Evolutionary conservation across 163 green algal species (phyloP), one percentile per base, ranked within the genome.

Genomic region (Coccomyxa subellipsoidea): DNA sequence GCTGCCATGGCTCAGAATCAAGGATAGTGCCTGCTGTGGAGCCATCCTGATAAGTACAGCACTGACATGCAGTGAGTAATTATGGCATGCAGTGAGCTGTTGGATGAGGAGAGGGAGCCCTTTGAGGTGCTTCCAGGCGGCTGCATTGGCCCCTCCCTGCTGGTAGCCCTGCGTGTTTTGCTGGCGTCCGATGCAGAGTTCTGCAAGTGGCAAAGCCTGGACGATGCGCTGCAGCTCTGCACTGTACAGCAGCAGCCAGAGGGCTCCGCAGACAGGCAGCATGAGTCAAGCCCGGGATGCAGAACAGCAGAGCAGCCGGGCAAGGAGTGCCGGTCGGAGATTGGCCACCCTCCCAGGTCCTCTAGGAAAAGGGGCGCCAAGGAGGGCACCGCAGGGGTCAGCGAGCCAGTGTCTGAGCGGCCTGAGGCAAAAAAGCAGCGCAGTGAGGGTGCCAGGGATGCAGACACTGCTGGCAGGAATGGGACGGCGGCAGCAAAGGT

Each of bases 101-200:
- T 88, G 69, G 84, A 89, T 5, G 82, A 85, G n/a, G 85, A 90
- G 0, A 76, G 81, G 18, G 88, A 94, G 59, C 87, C 87, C 0
- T 92, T 91, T 79, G 82, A 85, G 80, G 76, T 94, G 71, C 40
- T 89, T 15, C 86, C 87, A 34, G 84, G 88, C 31, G 90, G 84
- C 59, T 84, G 84, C 8, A 82, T 94, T 36, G 84, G 80, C 8
- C 76, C 85, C 7, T 78, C 84, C 0, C 82, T 92, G 35, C 78
- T 87, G 54, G 85, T 86, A 7, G 80, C 86, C 40, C 80, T 89
- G 47, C 77, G 80, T 12, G 82, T 91, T n/a, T 80, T 91, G 39
- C 83, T 71, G 54, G 84, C 82, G 0, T 7, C n/a, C 10, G 15
- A n/a, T 2, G 25, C 53, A 15, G 47, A 40, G 27, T 81, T 84